phyloP scores from a whole-genome alignment of 257 asterid species.

The Nicotiana sylvestris region DNA sequence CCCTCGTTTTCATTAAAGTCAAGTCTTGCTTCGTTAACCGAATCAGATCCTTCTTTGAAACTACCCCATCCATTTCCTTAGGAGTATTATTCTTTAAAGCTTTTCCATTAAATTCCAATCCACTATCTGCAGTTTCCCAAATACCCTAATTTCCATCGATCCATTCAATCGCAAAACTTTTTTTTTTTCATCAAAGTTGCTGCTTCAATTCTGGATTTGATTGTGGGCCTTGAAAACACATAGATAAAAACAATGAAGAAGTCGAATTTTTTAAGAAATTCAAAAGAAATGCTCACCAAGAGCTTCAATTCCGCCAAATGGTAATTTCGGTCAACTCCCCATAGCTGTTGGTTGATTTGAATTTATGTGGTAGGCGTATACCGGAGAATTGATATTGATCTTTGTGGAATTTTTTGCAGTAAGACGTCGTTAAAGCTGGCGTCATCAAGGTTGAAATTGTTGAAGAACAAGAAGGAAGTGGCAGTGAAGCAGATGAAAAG shows the following conservation, averaged over 20 bases:
- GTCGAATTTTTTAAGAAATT: slow-evolving; percentile 60
- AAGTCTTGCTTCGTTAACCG: background rate
- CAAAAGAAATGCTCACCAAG: slow-evolving; percentile 67
- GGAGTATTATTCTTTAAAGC: background rate
- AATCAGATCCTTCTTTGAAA: slow-evolving; percentile 1
- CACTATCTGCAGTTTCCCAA: background rate
- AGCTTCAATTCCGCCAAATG: slow-evolving; percentile 88
- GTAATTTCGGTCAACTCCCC: slow-evolving; percentile 31
- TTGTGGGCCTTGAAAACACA: background rate
- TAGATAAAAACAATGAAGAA: slow-evolving; percentile 46
- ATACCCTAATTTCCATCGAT: background rate
- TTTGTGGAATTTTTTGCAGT: slow-evolving; percentile 46
- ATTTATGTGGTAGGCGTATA: background rate
- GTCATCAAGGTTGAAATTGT: slow-evolving; percentile 62
- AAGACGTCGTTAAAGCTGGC: slow-evolving; percentile 73
- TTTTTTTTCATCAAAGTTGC: too few species aligned
- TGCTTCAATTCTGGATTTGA: background rate
- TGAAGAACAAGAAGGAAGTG: slow-evolving; percentile 79
- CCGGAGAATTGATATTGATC: slow-evolving; percentile 5
- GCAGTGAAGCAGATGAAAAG: slow-evolving; percentile 75
- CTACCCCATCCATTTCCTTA: background rate
- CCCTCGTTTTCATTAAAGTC: background rate
- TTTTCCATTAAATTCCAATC: background rate
- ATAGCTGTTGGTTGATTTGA: slow-evolving; percentile 1
- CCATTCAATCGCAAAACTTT: background rate